These are phyloP conservation scores for Clathrus columnatus DNA, from an alignment of 768 basidiomycete species.

Conservation along the genomic window DNA sequence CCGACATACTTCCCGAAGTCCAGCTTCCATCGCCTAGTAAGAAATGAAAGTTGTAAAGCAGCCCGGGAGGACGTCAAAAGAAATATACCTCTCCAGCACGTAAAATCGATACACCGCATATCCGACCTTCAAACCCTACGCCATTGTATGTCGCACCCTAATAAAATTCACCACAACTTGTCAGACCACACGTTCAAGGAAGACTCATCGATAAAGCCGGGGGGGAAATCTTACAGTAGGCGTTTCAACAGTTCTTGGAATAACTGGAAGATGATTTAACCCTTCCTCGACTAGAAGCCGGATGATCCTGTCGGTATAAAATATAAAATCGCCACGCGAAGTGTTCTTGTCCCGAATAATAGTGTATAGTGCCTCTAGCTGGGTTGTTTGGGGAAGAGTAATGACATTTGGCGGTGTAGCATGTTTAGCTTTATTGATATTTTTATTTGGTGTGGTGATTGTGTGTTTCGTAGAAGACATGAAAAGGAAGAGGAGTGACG, in stretches of 20 bases:
- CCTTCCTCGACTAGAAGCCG: slow-evolving; percentile 75
- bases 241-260: slow-evolving; percentile 68
- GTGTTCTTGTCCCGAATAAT: slow-evolving; percentile 89
- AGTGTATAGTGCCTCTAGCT: slow-evolving; percentile 91
- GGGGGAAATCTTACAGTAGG: slow-evolving; percentile 76
- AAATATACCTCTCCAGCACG: slow-evolving; percentile 76
- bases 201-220: not conserved
- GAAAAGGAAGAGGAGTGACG: not conserved
- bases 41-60: not conserved
- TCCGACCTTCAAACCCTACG: slow-evolving; percentile 92
- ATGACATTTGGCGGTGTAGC: slow-evolving; percentile 55
- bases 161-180: not conserved
- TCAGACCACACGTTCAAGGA: not conserved
- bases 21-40: slow-evolving; percentile 90
- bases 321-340: slow-evolving; percentile 87
- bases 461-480: not conserved
- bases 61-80: not conserved
- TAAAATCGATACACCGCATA: slow-evolving; percentile 92
- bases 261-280: slow-evolving; percentile 76
- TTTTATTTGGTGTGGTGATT: not conserved
- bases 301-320: slow-evolving; percentile 92
- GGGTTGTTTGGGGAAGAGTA: slow-evolving; percentile 81
- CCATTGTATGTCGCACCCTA: slow-evolving; percentile 80
- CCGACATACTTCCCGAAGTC: slow-evolving; percentile 90
- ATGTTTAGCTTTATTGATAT: not conserved